These are phyloP conservation scores for Tricholoma flavovirens DNA, from an alignment of 768 basidiomycete species.

Conservation along the genomic window DNA sequence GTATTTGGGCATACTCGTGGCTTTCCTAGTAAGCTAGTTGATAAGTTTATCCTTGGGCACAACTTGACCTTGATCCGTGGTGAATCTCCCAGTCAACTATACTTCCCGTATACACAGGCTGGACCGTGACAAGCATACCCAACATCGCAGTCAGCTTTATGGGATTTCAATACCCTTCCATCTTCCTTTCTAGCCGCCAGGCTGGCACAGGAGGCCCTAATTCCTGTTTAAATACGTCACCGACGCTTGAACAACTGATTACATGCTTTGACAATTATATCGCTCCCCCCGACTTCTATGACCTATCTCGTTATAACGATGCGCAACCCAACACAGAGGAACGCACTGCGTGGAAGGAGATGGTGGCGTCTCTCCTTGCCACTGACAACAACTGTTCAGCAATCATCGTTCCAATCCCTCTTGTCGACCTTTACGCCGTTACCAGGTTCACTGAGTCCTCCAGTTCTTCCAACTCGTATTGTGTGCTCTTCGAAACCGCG, in stretches of 20 bases:
- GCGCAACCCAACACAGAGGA: conserved; percentile 27
- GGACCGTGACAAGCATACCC: not conserved
- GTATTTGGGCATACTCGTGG: no score
- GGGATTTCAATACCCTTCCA: not conserved
- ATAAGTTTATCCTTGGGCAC: not conserved
- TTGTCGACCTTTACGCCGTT: conserved; percentile 23
- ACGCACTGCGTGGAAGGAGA: conserved; percentile 23
- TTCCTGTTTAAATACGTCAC: conserved; percentile 1
- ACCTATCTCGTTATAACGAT: conserved; percentile 21
- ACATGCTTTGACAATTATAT: conserved; percentile 29
- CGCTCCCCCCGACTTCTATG: conserved; percentile 23
- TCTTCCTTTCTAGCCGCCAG: not conserved
- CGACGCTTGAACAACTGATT: conserved; percentile 10
- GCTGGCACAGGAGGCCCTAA: not conserved
- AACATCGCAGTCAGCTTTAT: not conserved
- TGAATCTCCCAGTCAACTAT: not conserved
- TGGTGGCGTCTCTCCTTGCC: conserved; percentile 21
- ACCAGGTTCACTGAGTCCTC: conserved; percentile 19
- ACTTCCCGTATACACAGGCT: not conserved
- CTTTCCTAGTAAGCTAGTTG: not conserved
- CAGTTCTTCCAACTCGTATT: conserved; percentile 20
- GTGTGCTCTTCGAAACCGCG: conserved; percentile 25
- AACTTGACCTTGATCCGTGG: not conserved
- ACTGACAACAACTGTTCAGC: conserved; percentile 28
- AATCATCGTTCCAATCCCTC: conserved; percentile 20